phyloP scores from a whole-genome alignment of 176 grass and related monocot species.

The Bolboschoenus planiculmis region DNA sequence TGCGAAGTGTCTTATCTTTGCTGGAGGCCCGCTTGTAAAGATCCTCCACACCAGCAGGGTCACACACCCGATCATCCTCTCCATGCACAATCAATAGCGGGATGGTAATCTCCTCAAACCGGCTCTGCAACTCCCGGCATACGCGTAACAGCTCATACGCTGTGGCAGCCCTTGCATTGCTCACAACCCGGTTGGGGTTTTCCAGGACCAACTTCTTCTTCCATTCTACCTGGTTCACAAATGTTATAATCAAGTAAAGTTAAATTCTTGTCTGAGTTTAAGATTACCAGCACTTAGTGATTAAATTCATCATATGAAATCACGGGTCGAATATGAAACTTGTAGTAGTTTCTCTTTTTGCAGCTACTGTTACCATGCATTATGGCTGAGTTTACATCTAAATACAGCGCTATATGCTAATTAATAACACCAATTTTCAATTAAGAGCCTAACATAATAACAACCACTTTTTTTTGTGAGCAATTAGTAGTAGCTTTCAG shows the following conservation, averaged over 20 bases:
- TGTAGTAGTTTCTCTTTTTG: not conserved
- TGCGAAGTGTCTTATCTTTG: slow-evolving; percentile 60
- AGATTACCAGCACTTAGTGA: not conserved
- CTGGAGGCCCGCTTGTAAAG: slow-evolving; percentile 48
- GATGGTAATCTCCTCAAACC: slow-evolving; percentile 62
- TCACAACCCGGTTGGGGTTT: slow-evolving; percentile 43
- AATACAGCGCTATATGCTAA: not conserved
- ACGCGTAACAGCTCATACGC: slow-evolving; percentile 73
- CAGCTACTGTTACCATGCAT: too few relatives aligned
- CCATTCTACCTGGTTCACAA: slow-evolving; percentile 49
- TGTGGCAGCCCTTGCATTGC: slow-evolving; percentile 49
- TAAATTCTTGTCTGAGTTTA: not conserved
- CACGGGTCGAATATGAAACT: not conserved
- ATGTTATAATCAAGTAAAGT: not conserved
- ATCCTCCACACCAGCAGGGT: slow-evolving; percentile 67
- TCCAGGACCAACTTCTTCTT: slow-evolving; percentile 54
- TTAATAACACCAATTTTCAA: not conserved
- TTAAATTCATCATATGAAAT: not conserved
- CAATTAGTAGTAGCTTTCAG: too few relatives aligned
- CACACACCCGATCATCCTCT: slow-evolving; percentile 61
- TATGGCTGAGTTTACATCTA: not conserved
- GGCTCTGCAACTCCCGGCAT: slow-evolving; percentile 58
- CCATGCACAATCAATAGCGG: slow-evolving; percentile 68
- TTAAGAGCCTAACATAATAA: not conserved
- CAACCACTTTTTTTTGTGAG: too few relatives aligned